Percentiles rank a stretch among this genome's conserved stretches.
Conservation (phyloP, 805 yeast genomes). For the Saccharomycopsis capsularis region DNA sequence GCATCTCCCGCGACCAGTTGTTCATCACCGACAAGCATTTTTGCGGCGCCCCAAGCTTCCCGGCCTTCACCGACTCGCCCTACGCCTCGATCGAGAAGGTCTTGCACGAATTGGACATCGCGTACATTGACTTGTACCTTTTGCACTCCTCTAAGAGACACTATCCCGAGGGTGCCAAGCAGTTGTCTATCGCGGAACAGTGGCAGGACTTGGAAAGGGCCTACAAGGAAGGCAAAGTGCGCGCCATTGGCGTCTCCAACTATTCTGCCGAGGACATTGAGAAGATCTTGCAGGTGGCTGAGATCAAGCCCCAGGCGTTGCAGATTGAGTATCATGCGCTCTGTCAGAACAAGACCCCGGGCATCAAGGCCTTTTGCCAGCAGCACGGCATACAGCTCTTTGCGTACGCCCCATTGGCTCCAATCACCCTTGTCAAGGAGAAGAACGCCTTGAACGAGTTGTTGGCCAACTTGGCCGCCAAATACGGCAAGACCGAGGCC, state of each 20-base stretch:
- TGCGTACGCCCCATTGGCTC: slow-evolving; percentile 66
- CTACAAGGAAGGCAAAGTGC: slow-evolving; percentile 47
- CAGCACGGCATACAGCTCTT: slow-evolving; percentile 46
- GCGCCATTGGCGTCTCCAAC: slow-evolving; percentile 57
- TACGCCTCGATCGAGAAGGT: slow-evolving; percentile 34
- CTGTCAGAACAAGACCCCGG: slow-evolving; percentile 62
- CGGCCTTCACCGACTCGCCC: slow-evolving; percentile 31
- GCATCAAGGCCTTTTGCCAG: slow-evolving; percentile 43
- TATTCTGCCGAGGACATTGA: slow-evolving; percentile 42
- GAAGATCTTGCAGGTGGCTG: slow-evolving; percentile 32
- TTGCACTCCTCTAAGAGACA: slow-evolving; percentile 40
- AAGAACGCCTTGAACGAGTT: slow-evolving; percentile 38
- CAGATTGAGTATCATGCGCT: slow-evolving; percentile 64
- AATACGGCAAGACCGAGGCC: slow-evolving; percentile 55
- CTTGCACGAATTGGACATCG: slow-evolving; percentile 34
- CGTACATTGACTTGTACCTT: slow-evolving; percentile 47
- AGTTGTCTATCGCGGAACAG: slow-evolving; percentile 31
- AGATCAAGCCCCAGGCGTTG: slow-evolving; percentile 46
- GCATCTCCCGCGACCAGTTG: slow-evolving; percentile 31
- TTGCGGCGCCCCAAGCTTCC: slow-evolving; percentile 26
- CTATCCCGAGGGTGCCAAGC: slow-evolving; percentile 27
- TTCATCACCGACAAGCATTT: slow-evolving; percentile 51
- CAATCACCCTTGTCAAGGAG: slow-evolving; percentile 43
- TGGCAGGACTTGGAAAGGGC: slow-evolving; percentile 46
- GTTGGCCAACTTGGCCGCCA: slow-evolving; percentile 40